Base-by-base conservation (phyloP, 306 rosid genomes). In the Sindora glabra region DNA sequence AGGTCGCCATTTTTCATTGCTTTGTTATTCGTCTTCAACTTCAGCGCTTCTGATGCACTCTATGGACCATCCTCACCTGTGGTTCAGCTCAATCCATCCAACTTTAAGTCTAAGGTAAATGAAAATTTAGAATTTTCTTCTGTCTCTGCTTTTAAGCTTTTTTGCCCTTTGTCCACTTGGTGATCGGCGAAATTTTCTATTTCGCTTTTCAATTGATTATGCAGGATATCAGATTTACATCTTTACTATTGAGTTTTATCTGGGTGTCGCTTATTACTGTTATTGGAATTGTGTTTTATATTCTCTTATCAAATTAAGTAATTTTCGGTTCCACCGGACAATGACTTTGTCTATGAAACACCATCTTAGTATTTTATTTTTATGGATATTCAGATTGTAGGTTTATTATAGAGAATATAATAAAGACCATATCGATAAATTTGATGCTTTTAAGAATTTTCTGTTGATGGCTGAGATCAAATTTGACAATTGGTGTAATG, bases 51-150 rank as follows among this genome's bases (percentile, higher is more conserved):
- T 46, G 44, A 73, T 32, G 97, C 99, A 2, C 89, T 94, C 24
- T 94, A 94, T 54, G 99, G 94, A 24, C 44, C 97, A 0, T 94
- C 99, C 1, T 77, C 99, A 25, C 97, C 99, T 3, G 99, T 94
- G 51, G 56, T 94, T 79, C 97, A 89, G 82, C 90, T 94, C 24
- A 84, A 82, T 72, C 80, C 97, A 7, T 75, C 97, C 50, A 94
- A 94, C 79, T 94, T 94, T 86, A 89, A 94, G 87, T 80, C 97
- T 63, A 89, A 94, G 97, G 99, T 89, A 30, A 55, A 49, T 47
- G 14, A 29, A 29, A 29, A 2, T 29, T 29, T 67, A 73, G 58
- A 12, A 3, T n/a, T 3, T 70, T 32, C 24, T 1, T 0, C 15
- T 49, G 15, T 22, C 14, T 33, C 44, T 0, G 34, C 23, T 36